Evolutionary conservation across 2,329 filamentous ascomycete genomes (phyloP).

Genomic region (Phialophora tarda): DNA sequence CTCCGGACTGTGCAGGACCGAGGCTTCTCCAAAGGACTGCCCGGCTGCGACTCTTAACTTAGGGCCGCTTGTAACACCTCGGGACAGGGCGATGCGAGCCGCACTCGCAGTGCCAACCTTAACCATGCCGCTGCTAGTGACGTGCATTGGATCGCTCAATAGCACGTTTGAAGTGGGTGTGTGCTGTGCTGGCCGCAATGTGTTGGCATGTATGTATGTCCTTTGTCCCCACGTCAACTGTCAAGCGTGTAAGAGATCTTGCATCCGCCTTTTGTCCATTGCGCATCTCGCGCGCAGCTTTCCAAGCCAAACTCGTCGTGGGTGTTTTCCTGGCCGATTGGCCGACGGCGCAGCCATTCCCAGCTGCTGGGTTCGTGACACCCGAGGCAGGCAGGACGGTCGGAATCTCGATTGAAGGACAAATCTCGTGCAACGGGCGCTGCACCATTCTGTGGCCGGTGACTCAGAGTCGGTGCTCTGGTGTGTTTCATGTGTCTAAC

Average conservation of each 20-base stretch:
- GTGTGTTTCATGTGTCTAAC: slow-evolving; percentile 14
- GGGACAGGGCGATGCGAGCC: slow-evolving; percentile 18
- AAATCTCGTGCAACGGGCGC: background rate
- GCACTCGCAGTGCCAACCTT: slow-evolving; percentile 12
- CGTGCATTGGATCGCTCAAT: slow-evolving; percentile 14
- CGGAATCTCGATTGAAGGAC: background rate
- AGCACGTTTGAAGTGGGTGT: background rate
- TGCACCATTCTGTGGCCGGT: background rate
- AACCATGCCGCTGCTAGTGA: slow-evolving; percentile 10
- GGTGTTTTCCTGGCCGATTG: background rate
- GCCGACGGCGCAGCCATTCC: background rate
- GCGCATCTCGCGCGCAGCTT: background rate
- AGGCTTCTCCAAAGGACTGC: no score
- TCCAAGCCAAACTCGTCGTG: background rate
- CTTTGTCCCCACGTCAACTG: background rate
- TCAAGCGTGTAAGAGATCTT: background rate
- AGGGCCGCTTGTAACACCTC: slow-evolving; percentile 8
- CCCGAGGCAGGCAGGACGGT: background rate
- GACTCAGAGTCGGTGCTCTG: background rate
- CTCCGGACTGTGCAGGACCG: no score
- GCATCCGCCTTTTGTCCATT: background rate
- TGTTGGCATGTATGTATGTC: background rate
- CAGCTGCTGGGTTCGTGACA: slow-evolving; percentile 16
- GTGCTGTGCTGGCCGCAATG: background rate
- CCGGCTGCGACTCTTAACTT: background rate